phyloP scores from a whole-genome alignment of 2,329 filamentous ascomycete species.

The Plenodomus biglobosus region DNA sequence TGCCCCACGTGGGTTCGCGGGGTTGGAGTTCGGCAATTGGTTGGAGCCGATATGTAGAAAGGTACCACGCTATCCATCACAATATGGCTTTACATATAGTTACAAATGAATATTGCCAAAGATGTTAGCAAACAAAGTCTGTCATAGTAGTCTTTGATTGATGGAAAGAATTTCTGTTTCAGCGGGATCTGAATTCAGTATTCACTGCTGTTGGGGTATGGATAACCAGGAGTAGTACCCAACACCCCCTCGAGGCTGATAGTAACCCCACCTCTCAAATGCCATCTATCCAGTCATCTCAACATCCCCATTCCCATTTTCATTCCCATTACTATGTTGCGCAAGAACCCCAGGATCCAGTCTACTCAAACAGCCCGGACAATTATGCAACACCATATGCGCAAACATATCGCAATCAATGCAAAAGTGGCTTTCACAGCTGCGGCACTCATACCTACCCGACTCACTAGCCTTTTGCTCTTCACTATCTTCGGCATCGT shows the following conservation, averaged over 20 bases:
- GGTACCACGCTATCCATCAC: too few species aligned
- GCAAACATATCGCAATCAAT: slow-evolving; percentile 97
- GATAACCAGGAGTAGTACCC: too few species aligned
- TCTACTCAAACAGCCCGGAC: slow-evolving; percentile 75
- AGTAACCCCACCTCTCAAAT: neutral
- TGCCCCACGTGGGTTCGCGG: neutral
- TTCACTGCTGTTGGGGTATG: too few species aligned
- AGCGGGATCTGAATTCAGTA: too few species aligned
- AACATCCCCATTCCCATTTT: slow-evolving; percentile 35
- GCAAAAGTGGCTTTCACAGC: slow-evolving; percentile 90
- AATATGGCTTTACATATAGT: neutral
- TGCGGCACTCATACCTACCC: slow-evolving; percentile 82
- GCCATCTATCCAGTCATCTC: slow-evolving; percentile 26
- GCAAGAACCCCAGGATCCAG: slow-evolving; percentile 19
- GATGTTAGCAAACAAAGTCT: too few species aligned
- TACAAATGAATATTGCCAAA: too few species aligned
- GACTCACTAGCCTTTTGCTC: slow-evolving; percentile 68
- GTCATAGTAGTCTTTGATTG: too few species aligned
- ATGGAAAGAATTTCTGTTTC: too few species aligned
- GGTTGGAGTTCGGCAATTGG: neutral
- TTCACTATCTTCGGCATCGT: slow-evolving; percentile 34
- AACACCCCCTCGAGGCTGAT: too few species aligned
- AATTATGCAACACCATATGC: slow-evolving; percentile 94
- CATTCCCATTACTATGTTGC: slow-evolving; percentile 4
- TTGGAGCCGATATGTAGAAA: neutral